phyloP scores from a whole-genome alignment of 306 rosid genomes.

The Prunus salicina region DNA sequence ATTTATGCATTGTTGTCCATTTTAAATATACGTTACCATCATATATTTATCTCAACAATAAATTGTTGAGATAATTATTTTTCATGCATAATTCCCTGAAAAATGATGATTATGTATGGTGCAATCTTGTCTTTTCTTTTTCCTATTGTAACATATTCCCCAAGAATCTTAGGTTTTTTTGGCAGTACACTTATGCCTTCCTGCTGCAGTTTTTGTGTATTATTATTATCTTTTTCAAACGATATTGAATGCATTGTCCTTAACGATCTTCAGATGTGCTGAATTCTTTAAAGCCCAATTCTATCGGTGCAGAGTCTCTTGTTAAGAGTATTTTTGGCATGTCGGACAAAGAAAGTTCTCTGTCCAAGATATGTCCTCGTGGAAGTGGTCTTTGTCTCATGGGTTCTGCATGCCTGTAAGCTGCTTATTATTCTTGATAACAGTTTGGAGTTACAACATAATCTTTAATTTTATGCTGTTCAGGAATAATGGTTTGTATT shows the following conservation, averaged over 20 bases:
- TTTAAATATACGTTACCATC: not conserved
- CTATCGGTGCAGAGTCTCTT: conserved; percentile 46
- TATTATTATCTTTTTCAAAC: not conserved
- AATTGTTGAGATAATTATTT: not conserved
- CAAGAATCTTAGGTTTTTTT: not conserved
- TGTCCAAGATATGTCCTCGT: conserved; percentile 34
- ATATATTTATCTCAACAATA: not conserved
- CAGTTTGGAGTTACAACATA: not conserved
- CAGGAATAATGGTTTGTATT: not conserved
- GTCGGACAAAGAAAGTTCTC: conserved; percentile 29
- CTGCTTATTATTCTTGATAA: conserved; percentile 5
- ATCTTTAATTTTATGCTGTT: not conserved
- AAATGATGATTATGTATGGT: conserved; percentile 4
- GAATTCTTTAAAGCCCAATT: conserved; percentile 53
- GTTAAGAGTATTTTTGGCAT: conserved; percentile 57
- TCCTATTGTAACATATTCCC: not conserved
- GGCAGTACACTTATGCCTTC: too few relatives aligned
- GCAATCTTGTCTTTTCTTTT: not conserved
- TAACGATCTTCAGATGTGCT: conserved; percentile 64
- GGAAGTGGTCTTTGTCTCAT: conserved; percentile 31
- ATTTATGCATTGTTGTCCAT: not conserved
- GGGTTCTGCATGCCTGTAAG: conserved; percentile 67
- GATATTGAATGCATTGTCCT: conserved; percentile 21
- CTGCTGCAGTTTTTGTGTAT: not conserved
- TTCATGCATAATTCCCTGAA: not conserved